These are phyloP conservation scores for Lenwebbia sp. DNA, from an alignment of 345 rosid species.

Conservation along the genomic window DNA sequence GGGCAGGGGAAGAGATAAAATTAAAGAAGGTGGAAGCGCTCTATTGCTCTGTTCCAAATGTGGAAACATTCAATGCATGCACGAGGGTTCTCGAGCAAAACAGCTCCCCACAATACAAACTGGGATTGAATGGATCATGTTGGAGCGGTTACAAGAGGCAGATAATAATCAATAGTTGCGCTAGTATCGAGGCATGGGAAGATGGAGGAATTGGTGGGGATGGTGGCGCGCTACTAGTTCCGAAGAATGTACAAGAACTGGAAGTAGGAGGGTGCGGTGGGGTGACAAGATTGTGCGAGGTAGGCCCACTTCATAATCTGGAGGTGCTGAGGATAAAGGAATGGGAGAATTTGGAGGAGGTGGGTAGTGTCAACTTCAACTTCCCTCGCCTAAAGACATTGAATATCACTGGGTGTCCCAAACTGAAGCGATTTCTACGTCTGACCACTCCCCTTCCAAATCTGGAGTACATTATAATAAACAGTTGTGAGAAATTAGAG, in stretches of 20 bases:
- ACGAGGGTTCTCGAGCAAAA: not conserved
- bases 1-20: not conserved
- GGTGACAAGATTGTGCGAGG: not conserved
- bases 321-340: not conserved
- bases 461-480: not conserved
- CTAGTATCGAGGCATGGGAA: not conserved
- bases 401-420: not conserved
- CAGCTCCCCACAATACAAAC: rapidly evolving
- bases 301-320: not conserved
- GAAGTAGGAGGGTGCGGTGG: not conserved
- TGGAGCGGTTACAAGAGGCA: not conserved
- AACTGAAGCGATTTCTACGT: not conserved
- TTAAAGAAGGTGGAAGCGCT: not conserved
- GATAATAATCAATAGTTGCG: not conserved
- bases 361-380: not conserved
- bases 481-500: not conserved
- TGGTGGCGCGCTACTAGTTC: not conserved
- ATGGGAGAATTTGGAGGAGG: not conserved
- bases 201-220: not conserved
- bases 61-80: not conserved
- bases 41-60: not conserved
- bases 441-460: too few relatives aligned
- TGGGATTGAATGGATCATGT: not conserved
- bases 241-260: not conserved
- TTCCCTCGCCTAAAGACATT: not conserved